phyloP scores from a whole-genome alignment of 345 rosid species.

The Pugionium cornutum region DNA sequence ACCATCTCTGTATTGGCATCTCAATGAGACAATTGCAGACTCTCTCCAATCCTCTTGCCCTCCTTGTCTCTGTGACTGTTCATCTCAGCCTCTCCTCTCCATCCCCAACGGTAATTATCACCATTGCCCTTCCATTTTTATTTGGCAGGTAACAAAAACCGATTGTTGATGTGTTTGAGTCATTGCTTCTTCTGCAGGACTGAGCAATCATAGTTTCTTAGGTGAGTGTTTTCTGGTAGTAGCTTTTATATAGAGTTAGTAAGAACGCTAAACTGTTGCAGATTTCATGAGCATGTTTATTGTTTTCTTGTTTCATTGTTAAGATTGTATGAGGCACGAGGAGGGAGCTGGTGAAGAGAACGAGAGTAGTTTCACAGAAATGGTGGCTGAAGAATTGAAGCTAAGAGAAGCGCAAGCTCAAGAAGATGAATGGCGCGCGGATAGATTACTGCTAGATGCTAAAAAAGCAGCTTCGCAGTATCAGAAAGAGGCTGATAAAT shows the following conservation, averaged over 20 bases:
- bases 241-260: not conserved
- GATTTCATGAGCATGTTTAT: constrained; percentile 8
- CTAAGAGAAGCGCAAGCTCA: constrained; percentile 54
- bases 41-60: constrained; percentile 46
- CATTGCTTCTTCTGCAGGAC: constrained; percentile 42
- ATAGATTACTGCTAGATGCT: constrained; percentile 57
- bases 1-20: constrained; percentile 62
- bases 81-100: constrained; percentile 55
- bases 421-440: constrained; percentile 49
- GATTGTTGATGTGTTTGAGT: constrained; percentile 8
- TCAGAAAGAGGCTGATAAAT: constrained; percentile 70
- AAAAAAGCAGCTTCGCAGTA: constrained; percentile 69
- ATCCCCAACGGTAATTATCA: constrained; percentile 47
- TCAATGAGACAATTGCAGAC: constrained; percentile 45
- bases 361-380: constrained; percentile 49
- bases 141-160: constrained; percentile 2
- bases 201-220: constrained; percentile 52
- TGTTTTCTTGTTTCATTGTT: constrained; percentile 25
- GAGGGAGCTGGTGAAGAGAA: constrained; percentile 47
- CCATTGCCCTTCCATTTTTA: not conserved
- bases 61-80: constrained; percentile 63
- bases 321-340: constrained; percentile 57
- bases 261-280: not conserved
- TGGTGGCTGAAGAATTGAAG: constrained; percentile 57
- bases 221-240: constrained; percentile 44